phyloP scores from a whole-genome alignment of 495 filamentous ascomycete species.

The Daldinia concentrica region DNA sequence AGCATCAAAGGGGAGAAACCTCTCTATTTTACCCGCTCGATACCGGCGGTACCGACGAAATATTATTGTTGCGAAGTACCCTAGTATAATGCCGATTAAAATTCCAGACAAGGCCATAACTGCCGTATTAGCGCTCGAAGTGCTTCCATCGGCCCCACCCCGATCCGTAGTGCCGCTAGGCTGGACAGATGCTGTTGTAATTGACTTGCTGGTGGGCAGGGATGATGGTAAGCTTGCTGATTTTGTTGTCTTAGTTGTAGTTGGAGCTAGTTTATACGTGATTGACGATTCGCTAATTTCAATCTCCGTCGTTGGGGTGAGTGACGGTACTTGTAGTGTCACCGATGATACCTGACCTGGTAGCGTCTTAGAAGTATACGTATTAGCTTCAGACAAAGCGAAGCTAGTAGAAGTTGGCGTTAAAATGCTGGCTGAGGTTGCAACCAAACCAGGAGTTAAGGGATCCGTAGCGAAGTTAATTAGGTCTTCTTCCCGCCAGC shows the following conservation, averaged over 20 bases:
- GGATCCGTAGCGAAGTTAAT: constrained; percentile 50
- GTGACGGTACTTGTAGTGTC: neutral
- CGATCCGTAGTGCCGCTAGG: neutral
- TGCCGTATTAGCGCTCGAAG: constrained; percentile 41
- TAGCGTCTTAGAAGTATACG: neutral
- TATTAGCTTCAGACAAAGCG: neutral
- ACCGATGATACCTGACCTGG: neutral
- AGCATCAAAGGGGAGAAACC: constrained; percentile 22
- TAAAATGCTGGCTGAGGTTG: neutral
- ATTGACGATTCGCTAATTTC: neutral
- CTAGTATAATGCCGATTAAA: constrained; percentile 41
- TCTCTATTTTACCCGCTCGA: constrained; percentile 31
- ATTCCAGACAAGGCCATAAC: constrained; percentile 48
- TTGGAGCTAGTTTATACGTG: neutral
- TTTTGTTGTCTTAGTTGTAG: neutral
- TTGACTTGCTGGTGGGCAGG: neutral
- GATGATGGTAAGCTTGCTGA: neutral
- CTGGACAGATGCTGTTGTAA: neutral
- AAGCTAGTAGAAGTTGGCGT: neutral
- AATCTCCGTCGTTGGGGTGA: neutral
- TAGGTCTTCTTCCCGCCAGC: constrained; percentile 52
- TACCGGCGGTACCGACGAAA: constrained; percentile 44
- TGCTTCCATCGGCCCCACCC: neutral
- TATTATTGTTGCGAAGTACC: constrained; percentile 32
- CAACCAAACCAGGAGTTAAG: constrained; percentile 15